phyloP scores from a whole-genome alignment of 257 asterid genomes.

The Cinchona pubescens region DNA sequence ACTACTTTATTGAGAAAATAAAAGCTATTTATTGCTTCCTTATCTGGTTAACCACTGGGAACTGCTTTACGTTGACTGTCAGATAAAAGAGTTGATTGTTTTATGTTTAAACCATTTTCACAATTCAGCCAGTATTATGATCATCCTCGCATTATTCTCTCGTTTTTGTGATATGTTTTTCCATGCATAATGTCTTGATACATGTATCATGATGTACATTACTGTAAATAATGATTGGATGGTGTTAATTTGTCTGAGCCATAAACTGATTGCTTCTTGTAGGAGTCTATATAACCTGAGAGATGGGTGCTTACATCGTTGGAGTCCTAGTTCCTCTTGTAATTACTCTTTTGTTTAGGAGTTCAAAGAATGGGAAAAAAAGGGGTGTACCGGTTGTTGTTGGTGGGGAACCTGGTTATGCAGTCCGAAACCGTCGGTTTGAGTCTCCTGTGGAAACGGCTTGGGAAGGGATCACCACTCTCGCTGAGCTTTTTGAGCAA shows the following conservation, averaged over 20 bases:
- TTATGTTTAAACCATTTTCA: neutral
- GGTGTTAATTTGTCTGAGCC: conserved; percentile 5
- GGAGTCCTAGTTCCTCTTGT: conserved; percentile 76
- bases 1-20: neutral
- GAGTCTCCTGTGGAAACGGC: conserved; percentile 71
- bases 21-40: neutral
- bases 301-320: conserved; percentile 71
- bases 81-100: neutral
- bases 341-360: conserved; percentile 59
- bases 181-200: neutral
- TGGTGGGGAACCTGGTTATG: conserved; percentile 77
- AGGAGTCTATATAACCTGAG: conserved; percentile 10
- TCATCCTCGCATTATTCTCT: too few species aligned
- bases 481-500: conserved; percentile 88
- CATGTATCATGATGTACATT: neutral
- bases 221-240: neutral
- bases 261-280: conserved; percentile 14
- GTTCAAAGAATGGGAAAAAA: conserved; percentile 54
- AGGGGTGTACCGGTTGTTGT: conserved; percentile 73
- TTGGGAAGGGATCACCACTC: conserved; percentile 93
- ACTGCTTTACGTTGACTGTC: neutral
- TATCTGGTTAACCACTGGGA: neutral
- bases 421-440: conserved; percentile 65
- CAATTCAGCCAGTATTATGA: neutral
- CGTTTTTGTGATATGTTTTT: neutral